A percentile compares a stretch with the other conserved stretches of the same genome.
Conservation (phyloP, 2,329 filamentous ascomycete species). For the Pestalotiopsis sp. region DNA sequence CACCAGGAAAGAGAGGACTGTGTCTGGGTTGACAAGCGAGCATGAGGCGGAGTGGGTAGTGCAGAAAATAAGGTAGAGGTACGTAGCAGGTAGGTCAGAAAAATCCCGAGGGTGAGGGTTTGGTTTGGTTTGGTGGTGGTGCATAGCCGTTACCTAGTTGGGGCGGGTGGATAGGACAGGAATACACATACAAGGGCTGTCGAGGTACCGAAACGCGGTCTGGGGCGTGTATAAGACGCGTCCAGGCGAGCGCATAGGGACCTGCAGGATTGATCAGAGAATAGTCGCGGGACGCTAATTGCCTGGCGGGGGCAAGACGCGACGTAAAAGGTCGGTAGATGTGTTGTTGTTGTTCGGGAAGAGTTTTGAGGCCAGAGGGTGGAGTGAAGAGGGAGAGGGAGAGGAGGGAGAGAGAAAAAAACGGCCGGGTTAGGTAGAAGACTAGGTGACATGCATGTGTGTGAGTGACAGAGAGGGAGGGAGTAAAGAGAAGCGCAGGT, state of each 20-base stretch:
- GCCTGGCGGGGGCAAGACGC: constrained; percentile 3
- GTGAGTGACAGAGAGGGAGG: constrained; percentile 1
- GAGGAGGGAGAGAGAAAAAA: constrained; percentile 8
- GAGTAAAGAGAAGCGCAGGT: not conserved
- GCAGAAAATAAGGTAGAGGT: not conserved
- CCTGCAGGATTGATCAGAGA: constrained; percentile 12
- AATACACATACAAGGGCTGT: not conserved
- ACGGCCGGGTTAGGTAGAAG: constrained; percentile 10
- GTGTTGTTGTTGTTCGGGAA: constrained; percentile 8
- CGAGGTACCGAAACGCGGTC: constrained; percentile 13
- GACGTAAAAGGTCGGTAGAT: not conserved
- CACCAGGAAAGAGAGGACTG: constrained; percentile 25
- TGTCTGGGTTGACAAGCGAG: constrained; percentile 16
- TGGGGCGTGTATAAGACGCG: constrained; percentile 8
- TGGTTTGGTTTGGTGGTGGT: not conserved
- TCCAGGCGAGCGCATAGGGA: constrained; percentile 8
- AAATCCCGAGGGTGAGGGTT: not conserved
- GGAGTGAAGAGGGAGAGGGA: constrained; percentile 13
- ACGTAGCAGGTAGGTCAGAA: constrained; percentile 5
- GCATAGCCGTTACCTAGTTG: not conserved
- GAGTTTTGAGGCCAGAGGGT: constrained; percentile 8
- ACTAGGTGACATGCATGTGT: not conserved
- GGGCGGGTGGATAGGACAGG: not conserved
- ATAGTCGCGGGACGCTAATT: constrained; percentile 13
- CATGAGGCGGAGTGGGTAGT: constrained; percentile 18